Evolutionary conservation across 805 yeast genomes (phyloP), one percentile per base, ranked within the genome.

Genomic region (Wickerhamiella kurtzmanii): DNA sequence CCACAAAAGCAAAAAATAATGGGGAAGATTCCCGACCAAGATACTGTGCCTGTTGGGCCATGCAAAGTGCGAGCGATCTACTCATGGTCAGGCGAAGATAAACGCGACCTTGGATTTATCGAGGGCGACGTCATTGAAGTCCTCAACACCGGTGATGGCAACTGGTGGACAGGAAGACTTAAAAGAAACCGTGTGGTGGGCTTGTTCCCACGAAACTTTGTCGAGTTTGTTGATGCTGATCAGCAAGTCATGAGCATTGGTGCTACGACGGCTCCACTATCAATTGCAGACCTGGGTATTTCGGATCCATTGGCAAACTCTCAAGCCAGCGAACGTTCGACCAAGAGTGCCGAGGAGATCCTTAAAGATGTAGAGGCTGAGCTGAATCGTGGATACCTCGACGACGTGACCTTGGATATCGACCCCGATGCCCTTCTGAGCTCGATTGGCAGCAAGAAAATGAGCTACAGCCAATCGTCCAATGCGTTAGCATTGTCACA

Each of bases 81-180:
- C 60, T 85, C 95, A 20, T 88, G 96, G 96, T 80, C 96, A 18
- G 97, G 96, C 15, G 87, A 86, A 58, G 77, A 82, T 57, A 83
- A 79, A 47, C 82, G 83, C 41, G 96, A 92, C 60, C 70, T 92
- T 39, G 97, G 97, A 0, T 92, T 92, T 61, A 73, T 88, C 18
- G 97, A 92, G 65, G 95, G 94, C 44, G 97, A 92, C 60, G 68
- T 84, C 44, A 84, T 92, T 55, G 95, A 86, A 52, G 94, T 92
- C 3, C 74, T 79, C 45, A 71, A 77, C 49, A 67, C 77, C 9
- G 84, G 89, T 3, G 94, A 92, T 59, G 95, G 94, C 17, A 79
- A 79, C 57, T 86, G 95, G 94, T 87, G 89, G 82, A 83, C 77
- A 56, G 98, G 98, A 1, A 70, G 73, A 50, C 72, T 89, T 47